Evolutionary conservation across 768 basidiomycete species (phyloP), one percentile per base, ranked within the genome.

Genomic region (Tylopilus cervinicoccineus): DNA sequence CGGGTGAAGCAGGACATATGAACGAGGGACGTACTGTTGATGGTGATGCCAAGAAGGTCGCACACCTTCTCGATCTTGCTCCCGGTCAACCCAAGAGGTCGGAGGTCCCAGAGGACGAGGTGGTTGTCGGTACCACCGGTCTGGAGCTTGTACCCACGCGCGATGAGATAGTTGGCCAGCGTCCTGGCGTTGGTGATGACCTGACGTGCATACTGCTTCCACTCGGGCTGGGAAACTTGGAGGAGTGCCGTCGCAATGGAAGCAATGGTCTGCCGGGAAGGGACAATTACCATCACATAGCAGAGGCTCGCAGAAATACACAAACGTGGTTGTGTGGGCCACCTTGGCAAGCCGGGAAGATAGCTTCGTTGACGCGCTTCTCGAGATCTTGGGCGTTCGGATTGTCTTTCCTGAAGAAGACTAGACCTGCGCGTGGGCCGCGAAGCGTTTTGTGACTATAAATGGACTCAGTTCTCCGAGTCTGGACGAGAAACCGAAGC

Each of bases 261-360:
- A 34, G 95, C 95, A 52, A 99, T 98, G 55, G 95, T 92, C 88
- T 92, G 54, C 16, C n/a, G 34, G 16, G 16, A 20, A 43, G 37
- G 10, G 14, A 22, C 19, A n/a, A n/a, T 51, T 34, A 22, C 22
- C 19, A 43, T 24, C 33, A 43, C n/a, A 48, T 32, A 26, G 20
- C 34, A 50, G 34, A 3, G 6, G 22, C 13, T 19, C 8, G 17
- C 37, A 41, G 22, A 28, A 39, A 40, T 24, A 46, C 41, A 68
- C 82, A 47, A 48, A 89, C 88, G 74, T 99, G 93, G 76, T 98
- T 98, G 77, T 98, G 96, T 37, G 95, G 96, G 41, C 95, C 96
- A 71, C 96, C 96, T 73, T 98, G 96, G 80, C 96, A 98, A 29
- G 96, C 95, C 48, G 96, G 96, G 84, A 99, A 99, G 55, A 99